A percentile compares a stretch with the other conserved stretches of the same genome.
phyloP scores from a whole-genome alignment of 176 grass and related monocot genomes.

The Bonia amplexicaulis region DNA sequence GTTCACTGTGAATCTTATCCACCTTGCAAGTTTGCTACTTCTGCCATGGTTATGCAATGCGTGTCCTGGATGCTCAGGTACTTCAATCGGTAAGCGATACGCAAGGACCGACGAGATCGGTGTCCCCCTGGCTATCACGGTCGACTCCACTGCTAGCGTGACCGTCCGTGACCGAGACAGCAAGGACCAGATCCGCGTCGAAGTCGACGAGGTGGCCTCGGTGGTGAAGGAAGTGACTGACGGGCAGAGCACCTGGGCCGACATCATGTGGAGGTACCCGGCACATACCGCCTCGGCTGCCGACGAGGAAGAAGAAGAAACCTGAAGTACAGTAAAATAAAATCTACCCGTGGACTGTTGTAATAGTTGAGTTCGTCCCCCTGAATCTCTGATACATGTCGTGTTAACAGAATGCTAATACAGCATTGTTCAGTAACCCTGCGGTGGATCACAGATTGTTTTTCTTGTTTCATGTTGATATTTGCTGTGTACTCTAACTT shows the following conservation, averaged over 20 bases:
- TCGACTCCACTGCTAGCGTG: constrained; percentile 55
- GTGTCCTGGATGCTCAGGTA: constrained; percentile 40
- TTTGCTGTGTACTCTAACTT: background rate
- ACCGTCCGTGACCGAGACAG: constrained; percentile 77
- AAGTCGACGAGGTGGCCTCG: constrained; percentile 67
- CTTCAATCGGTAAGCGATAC: constrained; percentile 72
- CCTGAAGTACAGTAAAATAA: constrained; percentile 14
- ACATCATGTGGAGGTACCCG: constrained; percentile 88
- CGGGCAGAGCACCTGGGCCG: constrained; percentile 78
- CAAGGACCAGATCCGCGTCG: constrained; percentile 73
- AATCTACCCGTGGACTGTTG: background rate
- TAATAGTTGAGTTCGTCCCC: background rate
- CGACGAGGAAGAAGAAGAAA: constrained; percentile 45
- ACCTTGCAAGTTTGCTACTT: background rate
- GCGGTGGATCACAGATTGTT: background rate
- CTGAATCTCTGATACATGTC: background rate
- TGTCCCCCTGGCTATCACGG: constrained; percentile 68
- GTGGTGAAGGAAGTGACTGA: constrained; percentile 71
- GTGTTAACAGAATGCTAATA: background rate
- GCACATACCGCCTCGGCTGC: constrained; percentile 23
- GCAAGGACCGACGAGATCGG: constrained; percentile 75
- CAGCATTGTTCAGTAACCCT: background rate
- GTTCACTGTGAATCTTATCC: background rate
- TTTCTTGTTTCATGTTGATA: constrained; percentile 4
- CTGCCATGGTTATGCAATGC: background rate